Evolutionary conservation across 805 yeast genomes (phyloP), one percentile per base, ranked within the genome.

Genomic region (Ogataea zsoltii): DNA sequence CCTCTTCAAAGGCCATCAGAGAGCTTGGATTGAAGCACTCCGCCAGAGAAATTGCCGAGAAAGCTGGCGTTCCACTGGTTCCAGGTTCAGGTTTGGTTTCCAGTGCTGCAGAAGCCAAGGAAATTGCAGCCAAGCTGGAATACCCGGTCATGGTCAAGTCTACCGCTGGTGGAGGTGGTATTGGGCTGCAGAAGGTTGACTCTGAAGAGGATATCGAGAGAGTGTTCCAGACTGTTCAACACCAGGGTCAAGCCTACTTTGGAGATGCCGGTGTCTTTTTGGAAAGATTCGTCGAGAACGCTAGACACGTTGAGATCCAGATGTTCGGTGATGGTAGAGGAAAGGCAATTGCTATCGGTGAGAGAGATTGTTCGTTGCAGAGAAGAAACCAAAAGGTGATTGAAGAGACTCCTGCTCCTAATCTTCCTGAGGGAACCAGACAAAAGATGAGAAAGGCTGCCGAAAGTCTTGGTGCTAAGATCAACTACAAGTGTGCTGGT

Each of bases 91-190:
- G 89, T 7, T 74, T 94, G 54, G 82, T 92, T 30, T 70, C 77
- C 2, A 70, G 79, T 50, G 75, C 91, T 11, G 76, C 76, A 10
- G 96, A 87, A 58, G 98, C 98, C 3, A 72, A 74, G 46, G 75
- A 70, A 49, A 78, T 84, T 51, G 98, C 97, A 13, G 82, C 79
- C 14, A 70, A 77, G 57, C 72, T 92, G 41, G 86, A 78, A 46
- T 94, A 88, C 58, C 98, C 98, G 23, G 80, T 92, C 28, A 92
- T 92, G 98, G 88, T 94, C 41, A 92, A 92, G 68, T 86, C 96
- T 19, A 94, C 99, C 50, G 98, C 98, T 19, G 99, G 99, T 64
- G 99, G 99, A 61, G 99, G 99, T 68, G 99, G 99, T 69, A 92
- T 92, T 61, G 99, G 99, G 53, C 72, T 92, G 56, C 97, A 92